Conservation (phyloP, 2,329 filamentous ascomycete genomes). For the Lachnellula suecica region DNA sequence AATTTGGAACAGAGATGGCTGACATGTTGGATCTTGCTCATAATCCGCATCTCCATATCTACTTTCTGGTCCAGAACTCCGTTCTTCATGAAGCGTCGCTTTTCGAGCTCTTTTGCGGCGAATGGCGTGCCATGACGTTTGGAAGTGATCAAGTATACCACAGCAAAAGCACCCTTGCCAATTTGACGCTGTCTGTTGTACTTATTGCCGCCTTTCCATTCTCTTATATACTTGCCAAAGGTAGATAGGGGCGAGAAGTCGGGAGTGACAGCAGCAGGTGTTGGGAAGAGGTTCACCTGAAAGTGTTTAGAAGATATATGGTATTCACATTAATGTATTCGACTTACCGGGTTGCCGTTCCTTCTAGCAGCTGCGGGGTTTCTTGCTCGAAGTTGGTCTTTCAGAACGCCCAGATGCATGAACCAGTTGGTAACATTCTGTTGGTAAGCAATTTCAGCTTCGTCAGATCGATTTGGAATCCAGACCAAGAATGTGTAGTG, state of each 20-base stretch:
- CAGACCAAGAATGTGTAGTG: constrained; percentile 82
- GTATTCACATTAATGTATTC: not conserved
- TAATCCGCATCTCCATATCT: constrained; percentile 96
- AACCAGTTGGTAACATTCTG: constrained; percentile 71
- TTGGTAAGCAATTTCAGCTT: constrained; percentile 63
- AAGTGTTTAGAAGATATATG: constrained; percentile 9
- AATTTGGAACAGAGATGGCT: constrained; percentile 35
- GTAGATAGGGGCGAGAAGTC: constrained; percentile 12
- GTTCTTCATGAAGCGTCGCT: constrained; percentile 90
- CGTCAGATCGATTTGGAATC: constrained; percentile 73
- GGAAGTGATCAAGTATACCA: constrained; percentile 85
- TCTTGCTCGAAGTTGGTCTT: constrained; percentile 9
- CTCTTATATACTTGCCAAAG: constrained; percentile 46
- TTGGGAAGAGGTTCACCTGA: constrained; percentile 30
- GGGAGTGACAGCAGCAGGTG: constrained; percentile 26
- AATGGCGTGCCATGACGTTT: constrained; percentile 81
- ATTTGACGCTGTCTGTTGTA: constrained; percentile 84
- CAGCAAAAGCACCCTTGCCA: constrained; percentile 93
- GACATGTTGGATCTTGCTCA: constrained; percentile 82
- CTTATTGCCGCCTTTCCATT: constrained; percentile 78
- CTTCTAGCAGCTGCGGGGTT: constrained; percentile 1
- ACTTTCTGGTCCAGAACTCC: constrained; percentile 87
- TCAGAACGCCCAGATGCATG: constrained; percentile 23
- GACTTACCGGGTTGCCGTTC: constrained; percentile 25
- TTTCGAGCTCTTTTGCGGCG: constrained; percentile 93